phyloP scores from a whole-genome alignment of 2,329 filamentous ascomycete species.

The Colletotrichum horii region DNA sequence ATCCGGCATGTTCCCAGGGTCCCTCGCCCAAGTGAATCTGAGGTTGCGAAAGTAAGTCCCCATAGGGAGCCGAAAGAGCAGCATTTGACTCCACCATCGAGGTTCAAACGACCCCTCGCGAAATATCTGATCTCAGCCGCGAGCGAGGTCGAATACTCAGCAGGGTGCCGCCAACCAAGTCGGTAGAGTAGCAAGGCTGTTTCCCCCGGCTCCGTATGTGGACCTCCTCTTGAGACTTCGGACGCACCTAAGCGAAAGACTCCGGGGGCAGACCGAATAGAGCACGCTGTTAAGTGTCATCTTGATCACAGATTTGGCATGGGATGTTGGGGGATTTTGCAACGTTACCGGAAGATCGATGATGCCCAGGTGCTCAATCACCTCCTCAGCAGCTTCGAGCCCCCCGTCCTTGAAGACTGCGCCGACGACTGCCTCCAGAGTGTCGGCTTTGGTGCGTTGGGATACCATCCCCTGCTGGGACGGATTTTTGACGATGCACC shows the following conservation, averaged over 20 bases:
- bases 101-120: background rate
- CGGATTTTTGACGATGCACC: background rate
- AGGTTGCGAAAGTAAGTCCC: background rate
- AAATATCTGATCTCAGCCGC: background rate
- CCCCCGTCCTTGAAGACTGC: background rate
- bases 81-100: background rate
- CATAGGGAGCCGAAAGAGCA: background rate
- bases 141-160: background rate
- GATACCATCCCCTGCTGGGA: background rate
- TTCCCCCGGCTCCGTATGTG: background rate
- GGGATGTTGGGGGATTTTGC: fast-evolving
- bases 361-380: background rate
- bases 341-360: background rate
- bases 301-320: background rate
- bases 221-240: fast-evolving
- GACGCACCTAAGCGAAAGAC: fast-evolving
- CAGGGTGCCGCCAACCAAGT: background rate
- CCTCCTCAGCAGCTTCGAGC: background rate
- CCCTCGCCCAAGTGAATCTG: background rate
- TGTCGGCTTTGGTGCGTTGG: background rate
- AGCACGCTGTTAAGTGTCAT: background rate
- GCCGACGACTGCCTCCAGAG: background rate
- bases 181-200: background rate
- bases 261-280: background rate
- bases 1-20: background rate